These are phyloP conservation scores for Teratosphaeriaceae sp. DNA, from an alignment of 2,329 filamentous ascomycete species.

Conservation along the genomic window DNA sequence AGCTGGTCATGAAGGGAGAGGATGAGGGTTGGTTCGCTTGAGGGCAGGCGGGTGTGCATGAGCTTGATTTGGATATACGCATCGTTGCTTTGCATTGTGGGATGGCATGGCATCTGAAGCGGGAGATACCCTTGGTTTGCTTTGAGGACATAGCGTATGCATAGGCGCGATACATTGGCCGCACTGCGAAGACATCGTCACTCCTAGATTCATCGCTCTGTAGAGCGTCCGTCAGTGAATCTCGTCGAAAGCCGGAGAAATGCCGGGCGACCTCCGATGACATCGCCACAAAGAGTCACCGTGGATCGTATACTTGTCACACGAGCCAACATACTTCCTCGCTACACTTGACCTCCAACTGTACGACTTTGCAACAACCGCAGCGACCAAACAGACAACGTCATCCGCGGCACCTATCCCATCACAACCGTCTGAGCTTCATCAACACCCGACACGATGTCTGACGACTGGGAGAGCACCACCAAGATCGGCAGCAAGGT, in stretches of 20 bases:
- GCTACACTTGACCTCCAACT: not conserved
- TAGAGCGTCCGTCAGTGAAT: not conserved
- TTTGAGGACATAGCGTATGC: too few relatives aligned
- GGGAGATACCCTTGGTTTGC: too few relatives aligned
- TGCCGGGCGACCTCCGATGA: not conserved
- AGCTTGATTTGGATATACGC: too few relatives aligned
- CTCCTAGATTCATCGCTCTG: too few relatives aligned
- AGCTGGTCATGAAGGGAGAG: conserved; percentile 17
- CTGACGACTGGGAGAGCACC: conserved; percentile 71
- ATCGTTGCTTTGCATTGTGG: too few relatives aligned
- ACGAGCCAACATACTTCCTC: not conserved
- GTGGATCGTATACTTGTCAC: not conserved
- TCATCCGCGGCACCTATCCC: conserved; percentile 6
- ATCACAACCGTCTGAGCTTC: too few relatives aligned
- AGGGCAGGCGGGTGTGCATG: too few relatives aligned
- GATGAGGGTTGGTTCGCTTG: conserved; percentile 23
- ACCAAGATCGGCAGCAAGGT: conserved; percentile 93
- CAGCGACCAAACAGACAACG: not conserved
- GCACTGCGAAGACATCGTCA: too few relatives aligned
- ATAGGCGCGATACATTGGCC: too few relatives aligned
- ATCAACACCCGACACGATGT: conserved; percentile 29
- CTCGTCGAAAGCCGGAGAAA: not conserved
- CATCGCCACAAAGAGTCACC: not conserved
- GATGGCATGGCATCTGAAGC: too few relatives aligned
- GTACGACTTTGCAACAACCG: not conserved